Base-by-base conservation (phyloP, 164 flowering plant genomes). In the Dillenia suffruticosa region DNA sequence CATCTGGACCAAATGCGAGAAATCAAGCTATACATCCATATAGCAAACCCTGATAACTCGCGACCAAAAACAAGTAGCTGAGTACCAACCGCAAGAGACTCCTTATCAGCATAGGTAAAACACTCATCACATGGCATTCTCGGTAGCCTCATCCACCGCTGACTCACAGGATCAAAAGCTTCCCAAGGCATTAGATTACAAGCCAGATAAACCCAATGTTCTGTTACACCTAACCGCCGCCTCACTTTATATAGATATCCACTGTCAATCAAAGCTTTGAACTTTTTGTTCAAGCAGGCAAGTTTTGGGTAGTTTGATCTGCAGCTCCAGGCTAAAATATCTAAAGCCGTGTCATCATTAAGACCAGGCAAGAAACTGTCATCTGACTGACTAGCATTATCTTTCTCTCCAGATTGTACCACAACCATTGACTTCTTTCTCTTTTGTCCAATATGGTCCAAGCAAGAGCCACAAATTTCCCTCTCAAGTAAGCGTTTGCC, bases 21-120 rank as follows among this genome's bases (percentile, higher is more conserved):
- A 24, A 73, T 43, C 61, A 78, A 56, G 51, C 70, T 78, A 51
- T 78, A 78, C 59, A 51, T 66, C 68, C 71, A 73, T 49, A 75
- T 78, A 9, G 66, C 65, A 61, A 70, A 67, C 43, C 71, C 64
- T 9, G 64, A 55, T 10, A 78, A 26, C 40, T 68, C 79, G 7
- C 60, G 55, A 50, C 82, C 82, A 49, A 78, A 76, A 45, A 79
- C 76, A 47, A 79, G 82, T 22, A 79, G 67, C 62, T 79, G 66
- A 9, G 76, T 74, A 24, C 80, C 82, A 9, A 79, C 80, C 8
- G 78, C 82, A 49, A 75, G 68, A 22, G 76, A 75, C 45, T 75
- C 79, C 75, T 75, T 75, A 58, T 75, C 79, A 1, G 76, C 68
- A 49, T 7, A 68, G 2, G 56, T 56, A 63, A 75, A 75, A 46